phyloP scores from a whole-genome alignment of 2,329 filamentous ascomycete genomes.

The Sporothrix globosa region DNA sequence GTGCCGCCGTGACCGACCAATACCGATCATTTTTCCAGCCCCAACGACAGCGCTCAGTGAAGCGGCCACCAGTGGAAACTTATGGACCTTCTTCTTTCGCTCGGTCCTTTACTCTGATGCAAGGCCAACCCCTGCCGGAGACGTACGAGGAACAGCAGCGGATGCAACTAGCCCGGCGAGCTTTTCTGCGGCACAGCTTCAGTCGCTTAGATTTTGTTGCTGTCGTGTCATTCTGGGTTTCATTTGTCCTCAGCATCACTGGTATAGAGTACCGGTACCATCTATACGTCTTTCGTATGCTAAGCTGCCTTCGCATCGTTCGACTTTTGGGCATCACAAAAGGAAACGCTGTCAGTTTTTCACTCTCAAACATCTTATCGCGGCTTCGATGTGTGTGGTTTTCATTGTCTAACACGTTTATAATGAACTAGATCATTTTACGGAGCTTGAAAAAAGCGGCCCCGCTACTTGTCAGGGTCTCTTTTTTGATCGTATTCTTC shows the following conservation, averaged over 20 bases:
- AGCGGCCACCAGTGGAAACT: conserved; percentile 50
- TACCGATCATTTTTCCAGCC: conserved; percentile 80
- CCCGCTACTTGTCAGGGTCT: conserved; percentile 86
- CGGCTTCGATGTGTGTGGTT: too few relatives aligned
- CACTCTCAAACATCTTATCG: too few relatives aligned
- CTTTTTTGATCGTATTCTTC: conserved; percentile 93
- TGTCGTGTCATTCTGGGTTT: conserved; percentile 92
- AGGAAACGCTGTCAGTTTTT: conserved; percentile 75
- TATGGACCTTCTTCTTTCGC: conserved; percentile 67
- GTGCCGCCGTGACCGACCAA: conserved; percentile 73
- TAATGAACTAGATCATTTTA: conserved; percentile 70
- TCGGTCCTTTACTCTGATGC: conserved; percentile 77
- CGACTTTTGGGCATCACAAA: conserved; percentile 89
- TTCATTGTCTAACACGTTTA: not conserved
- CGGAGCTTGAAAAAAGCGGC: conserved; percentile 94
- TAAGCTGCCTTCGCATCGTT: conserved; percentile 91
- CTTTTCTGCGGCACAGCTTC: conserved; percentile 92
- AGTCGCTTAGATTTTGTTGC: conserved; percentile 95
- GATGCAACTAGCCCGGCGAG: conserved; percentile 81
- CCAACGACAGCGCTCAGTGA: conserved; percentile 70
- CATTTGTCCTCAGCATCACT: conserved; percentile 72
- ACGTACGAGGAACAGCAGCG: conserved; percentile 79
- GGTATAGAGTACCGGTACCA: conserved; percentile 71
- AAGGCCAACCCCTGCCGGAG: conserved; percentile 61
- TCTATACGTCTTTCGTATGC: conserved; percentile 91